Evolutionary conservation across 2,329 filamentous ascomycete species (phyloP).

Genomic region (Biscogniauxia mediterranea): DNA sequence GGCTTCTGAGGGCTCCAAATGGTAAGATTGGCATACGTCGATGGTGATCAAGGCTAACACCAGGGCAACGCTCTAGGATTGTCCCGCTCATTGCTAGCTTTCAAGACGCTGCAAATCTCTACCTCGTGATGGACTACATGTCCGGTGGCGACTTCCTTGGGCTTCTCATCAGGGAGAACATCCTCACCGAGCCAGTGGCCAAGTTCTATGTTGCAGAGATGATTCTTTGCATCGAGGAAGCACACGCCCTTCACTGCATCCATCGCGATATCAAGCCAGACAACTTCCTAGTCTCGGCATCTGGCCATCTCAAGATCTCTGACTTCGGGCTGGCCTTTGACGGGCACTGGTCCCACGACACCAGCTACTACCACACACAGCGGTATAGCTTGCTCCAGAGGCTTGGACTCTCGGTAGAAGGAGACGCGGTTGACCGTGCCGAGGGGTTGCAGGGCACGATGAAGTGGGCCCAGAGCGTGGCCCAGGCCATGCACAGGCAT

Average conservation of each 20-base stretch:
- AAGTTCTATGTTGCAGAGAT: conserved; percentile 93
- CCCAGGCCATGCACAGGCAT: conserved; percentile 40
- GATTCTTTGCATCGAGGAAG: conserved; percentile 91
- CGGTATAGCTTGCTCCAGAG: conserved; percentile 76
- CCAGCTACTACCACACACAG: conserved; percentile 80
- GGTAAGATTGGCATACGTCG: conserved; percentile 43
- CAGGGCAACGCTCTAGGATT: conserved; percentile 52
- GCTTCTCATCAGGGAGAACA: conserved; percentile 79
- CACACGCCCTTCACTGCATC: conserved; percentile 84
- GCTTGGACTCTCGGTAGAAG: conserved; percentile 69
- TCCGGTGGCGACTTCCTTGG: conserved; percentile 92
- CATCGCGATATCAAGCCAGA: conserved; percentile 96
- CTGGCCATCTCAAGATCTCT: conserved; percentile 90
- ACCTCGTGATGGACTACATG: conserved; percentile 98
- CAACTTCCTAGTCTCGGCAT: conserved; percentile 88
- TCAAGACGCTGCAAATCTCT: conserved; percentile 79
- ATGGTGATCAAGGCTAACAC: conserved; percentile 4
- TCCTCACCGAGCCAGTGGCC: conserved; percentile 73
- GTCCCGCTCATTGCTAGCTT: conserved; percentile 87
- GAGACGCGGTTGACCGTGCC: conserved; percentile 66
- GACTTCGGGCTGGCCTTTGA: conserved; percentile 96
- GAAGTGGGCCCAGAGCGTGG: conserved; percentile 40
- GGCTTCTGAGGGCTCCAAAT: conserved; percentile 80
- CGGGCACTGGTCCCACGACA: conserved; percentile 91
- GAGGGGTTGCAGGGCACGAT: conserved; percentile 35